A percentile compares a stretch with the other conserved stretches of the same genome.
Conservation (phyloP, 768 basidiomycete genomes). For the Strobilomyces dryophilus region DNA sequence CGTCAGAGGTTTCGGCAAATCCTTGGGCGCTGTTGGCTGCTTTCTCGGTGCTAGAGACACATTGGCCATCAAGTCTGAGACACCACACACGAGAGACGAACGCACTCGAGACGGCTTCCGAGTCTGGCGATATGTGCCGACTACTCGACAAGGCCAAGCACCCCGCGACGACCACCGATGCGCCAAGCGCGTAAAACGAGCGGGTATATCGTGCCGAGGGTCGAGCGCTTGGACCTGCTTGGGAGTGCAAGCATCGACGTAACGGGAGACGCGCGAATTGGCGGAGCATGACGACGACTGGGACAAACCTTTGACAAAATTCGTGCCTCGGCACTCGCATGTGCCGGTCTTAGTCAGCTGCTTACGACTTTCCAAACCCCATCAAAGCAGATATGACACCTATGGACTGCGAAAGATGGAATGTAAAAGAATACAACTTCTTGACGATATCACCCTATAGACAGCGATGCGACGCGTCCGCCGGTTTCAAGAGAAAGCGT, state of each 20-base stretch:
- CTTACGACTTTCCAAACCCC: no score
- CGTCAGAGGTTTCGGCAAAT: slow-evolving; percentile 4
- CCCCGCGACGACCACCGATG: slow-evolving; percentile 41
- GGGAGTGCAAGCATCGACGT: slow-evolving; percentile 51
- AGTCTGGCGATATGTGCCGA: slow-evolving; percentile 47
- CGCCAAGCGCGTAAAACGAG: slow-evolving; percentile 37
- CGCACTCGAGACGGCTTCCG: slow-evolving; percentile 29
- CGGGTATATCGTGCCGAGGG: slow-evolving; percentile 25
- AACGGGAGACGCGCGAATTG: slow-evolving; percentile 50
- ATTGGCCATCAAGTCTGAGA: neutral
- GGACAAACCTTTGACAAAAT: slow-evolving; percentile 15
- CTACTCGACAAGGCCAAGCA: slow-evolving; percentile 47
- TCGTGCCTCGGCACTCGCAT: slow-evolving; percentile 9
- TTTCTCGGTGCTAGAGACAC: slow-evolving; percentile 19
- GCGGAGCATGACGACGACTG: slow-evolving; percentile 44
- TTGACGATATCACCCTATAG: no score
- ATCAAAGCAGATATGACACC: no score
- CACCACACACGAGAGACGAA: neutral
- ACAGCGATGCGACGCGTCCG: no score
- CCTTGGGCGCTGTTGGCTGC: slow-evolving; percentile 1
- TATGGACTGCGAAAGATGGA: no score
- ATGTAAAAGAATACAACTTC: no score
- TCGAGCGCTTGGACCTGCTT: slow-evolving; percentile 19
- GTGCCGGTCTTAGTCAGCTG: slow-evolving; percentile 20
- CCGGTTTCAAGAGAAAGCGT: no score